Evolutionary conservation across 1,139 yeast genomes (phyloP), one percentile per base, ranked within the genome.

Genomic region (Dujonia santamariae): DNA sequence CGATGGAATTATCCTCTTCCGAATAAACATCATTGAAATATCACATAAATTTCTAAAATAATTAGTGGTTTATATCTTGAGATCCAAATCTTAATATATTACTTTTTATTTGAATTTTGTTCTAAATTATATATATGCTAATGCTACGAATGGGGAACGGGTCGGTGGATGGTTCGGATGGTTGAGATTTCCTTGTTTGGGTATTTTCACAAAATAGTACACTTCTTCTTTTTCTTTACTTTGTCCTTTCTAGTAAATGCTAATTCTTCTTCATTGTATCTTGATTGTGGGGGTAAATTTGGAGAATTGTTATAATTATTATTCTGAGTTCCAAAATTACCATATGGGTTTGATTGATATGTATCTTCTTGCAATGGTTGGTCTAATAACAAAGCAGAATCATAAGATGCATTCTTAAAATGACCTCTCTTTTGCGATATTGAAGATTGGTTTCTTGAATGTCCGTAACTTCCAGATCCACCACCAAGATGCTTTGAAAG

Each of bases 211-310:
- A 68, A 55, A 27, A 68, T 63, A 8, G 47, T 44, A 48, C 75
- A 68, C 41, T 46, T 56, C 39, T 45, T 51, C 38, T 43, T 47
- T 38, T 44, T 51, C 48, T 55, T 60, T 46, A 56, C 54, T 34
- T 50, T 44, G 31, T 59, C 59, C 31, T 60, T 51, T 32, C 67
- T 49, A 2, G 69, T 61, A 41, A 67, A 68, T 34, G 65, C 70
- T 50, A 66, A 66, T 48, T 68, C 74, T 35, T 67, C 72, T 28
- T 63, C 62, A 38, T 63, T 60, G 44, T 64, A 63, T 40, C 50
- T 47, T 22, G 52, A 47, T 18, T 49, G 41, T 33, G 50, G 51
- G 13, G 53, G 52, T 33, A 47, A 45, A 22, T 39, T 40, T 25
- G 42, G 30, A n/a, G n/a, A 12, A n/a, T n/a, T n/a, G n/a, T n/a